These are phyloP conservation scores for Bodo saltans DNA, from an alignment of 78 protist species.

Conservation along the genomic window DNA sequence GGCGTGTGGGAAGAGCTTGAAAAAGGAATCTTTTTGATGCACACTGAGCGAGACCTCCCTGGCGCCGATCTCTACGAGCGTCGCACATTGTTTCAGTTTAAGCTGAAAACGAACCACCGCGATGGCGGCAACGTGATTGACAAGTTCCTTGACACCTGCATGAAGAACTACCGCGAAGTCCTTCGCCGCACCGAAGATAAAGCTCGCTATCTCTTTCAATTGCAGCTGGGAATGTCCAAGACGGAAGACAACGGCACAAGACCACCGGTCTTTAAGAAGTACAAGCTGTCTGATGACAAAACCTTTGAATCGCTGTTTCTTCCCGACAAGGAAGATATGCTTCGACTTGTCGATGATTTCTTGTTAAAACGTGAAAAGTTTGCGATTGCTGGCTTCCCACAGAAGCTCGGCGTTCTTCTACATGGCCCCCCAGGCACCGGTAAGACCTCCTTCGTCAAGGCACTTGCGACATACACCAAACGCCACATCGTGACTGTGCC, in stretches of 20 bases:
- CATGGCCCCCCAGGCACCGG: constrained; percentile 92
- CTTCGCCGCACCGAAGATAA: neutral
- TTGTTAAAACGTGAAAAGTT: neutral
- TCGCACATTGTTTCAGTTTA: neutral
- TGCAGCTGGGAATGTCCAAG: neutral
- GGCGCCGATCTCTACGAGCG: neutral
- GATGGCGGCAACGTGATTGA: neutral
- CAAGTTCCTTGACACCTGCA: neutral
- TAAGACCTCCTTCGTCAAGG: constrained; percentile 56
- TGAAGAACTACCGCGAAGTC: neutral
- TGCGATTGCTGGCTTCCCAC: constrained; percentile 70
- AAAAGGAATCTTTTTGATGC: neutral
- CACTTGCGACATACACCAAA: constrained; percentile 55
- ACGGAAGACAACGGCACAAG: neutral
- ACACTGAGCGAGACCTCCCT: neutral
- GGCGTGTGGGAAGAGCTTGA: neutral
- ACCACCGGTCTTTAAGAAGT: neutral
- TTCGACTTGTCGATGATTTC: neutral
- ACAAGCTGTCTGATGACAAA: neutral
- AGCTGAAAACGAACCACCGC: neutral
- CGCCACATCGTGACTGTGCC: neutral
- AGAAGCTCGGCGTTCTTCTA: constrained; percentile 75
- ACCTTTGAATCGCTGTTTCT: neutral
- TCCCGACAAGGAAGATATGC: neutral
- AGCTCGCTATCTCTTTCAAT: neutral